These are phyloP conservation scores for Hydnum rufescens DNA, from an alignment of 768 basidiomycete genomes.

Conservation along the genomic window DNA sequence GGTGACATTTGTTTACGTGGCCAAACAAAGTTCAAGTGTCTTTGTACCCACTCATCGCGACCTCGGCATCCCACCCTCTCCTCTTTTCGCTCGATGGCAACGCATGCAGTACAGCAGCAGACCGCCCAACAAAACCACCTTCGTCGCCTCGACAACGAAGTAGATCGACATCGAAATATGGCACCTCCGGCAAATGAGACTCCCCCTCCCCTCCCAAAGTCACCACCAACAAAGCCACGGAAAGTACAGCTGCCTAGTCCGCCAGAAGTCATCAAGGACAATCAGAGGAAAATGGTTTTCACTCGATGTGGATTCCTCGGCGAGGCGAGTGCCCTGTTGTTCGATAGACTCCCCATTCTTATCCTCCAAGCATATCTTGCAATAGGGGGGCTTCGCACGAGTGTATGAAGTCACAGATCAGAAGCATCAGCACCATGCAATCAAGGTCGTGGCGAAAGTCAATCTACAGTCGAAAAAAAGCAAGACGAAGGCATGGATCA, in stretches of 20 bases:
- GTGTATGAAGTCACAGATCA: conserved; percentile 85
- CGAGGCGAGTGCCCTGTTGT: conserved; percentile 37
- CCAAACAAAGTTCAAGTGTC: no score
- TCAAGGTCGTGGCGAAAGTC: conserved; percentile 88
- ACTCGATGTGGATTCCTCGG: conserved; percentile 60
- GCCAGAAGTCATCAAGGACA: background rate
- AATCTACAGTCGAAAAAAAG: conserved; percentile 91
- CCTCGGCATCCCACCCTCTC: no score
- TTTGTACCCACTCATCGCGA: no score
- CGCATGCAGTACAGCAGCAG: no score
- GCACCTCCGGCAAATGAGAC: background rate
- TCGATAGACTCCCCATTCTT: background rate
- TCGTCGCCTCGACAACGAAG: no score
- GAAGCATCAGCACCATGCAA: conserved; percentile 45
- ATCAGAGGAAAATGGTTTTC: background rate
- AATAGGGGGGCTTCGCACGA: conserved; percentile 78
- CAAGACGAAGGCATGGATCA: conserved; percentile 87
- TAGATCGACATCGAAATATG: no score
- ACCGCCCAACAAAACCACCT: no score
- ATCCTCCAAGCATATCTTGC: background rate
- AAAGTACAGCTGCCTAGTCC: background rate
- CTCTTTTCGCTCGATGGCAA: no score
- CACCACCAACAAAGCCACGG: background rate
- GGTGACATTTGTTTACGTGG: no score
- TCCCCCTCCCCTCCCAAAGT: background rate